A percentile compares a stretch with the other conserved stretches of the same genome.
These are phyloP conservation scores for Harrya chromipes DNA, from an alignment of 768 basidiomycete species.

Conservation along the genomic window DNA sequence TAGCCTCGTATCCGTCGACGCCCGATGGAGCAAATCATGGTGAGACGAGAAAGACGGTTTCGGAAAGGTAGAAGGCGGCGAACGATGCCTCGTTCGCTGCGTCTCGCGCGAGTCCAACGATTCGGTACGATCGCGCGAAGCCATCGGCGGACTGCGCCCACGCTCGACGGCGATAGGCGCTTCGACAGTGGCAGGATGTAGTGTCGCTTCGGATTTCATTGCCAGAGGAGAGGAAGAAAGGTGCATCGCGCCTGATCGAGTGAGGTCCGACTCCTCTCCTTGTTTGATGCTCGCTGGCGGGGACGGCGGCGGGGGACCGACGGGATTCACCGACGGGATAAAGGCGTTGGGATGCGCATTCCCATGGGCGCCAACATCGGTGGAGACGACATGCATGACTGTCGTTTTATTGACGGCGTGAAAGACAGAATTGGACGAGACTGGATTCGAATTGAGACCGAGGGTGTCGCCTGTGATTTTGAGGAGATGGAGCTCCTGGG, in stretches of 20 bases:
- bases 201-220: constrained; percentile 18
- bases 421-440: constrained; percentile 23
- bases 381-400: constrained; percentile 32
- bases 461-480: constrained; percentile 32
- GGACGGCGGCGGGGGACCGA: constrained; percentile 60
- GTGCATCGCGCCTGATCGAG: constrained; percentile 23
- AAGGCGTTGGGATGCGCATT: neutral
- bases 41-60: constrained; percentile 19
- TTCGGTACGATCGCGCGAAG: constrained; percentile 22
- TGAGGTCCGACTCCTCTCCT: constrained; percentile 8
- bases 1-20: constrained; percentile 51
- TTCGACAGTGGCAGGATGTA: constrained; percentile 33
- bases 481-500: constrained; percentile 53
- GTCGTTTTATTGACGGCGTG: constrained; percentile 34
- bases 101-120: constrained; percentile 32
- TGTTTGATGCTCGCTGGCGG: constrained; percentile 42
- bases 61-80: constrained; percentile 19
- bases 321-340: neutral
- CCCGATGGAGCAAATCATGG: constrained; percentile 38
- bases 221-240: constrained; percentile 17
- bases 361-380: constrained; percentile 11
- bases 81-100: constrained; percentile 14
- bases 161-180: constrained; percentile 28
- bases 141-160: constrained; percentile 16
- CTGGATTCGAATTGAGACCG: constrained; percentile 38